A percentile compares a stretch with the other conserved stretches of the same genome.
Evolutionary conservation across 164 flowering plant genomes (phyloP).

Genomic region (Malania oleifera): DNA sequence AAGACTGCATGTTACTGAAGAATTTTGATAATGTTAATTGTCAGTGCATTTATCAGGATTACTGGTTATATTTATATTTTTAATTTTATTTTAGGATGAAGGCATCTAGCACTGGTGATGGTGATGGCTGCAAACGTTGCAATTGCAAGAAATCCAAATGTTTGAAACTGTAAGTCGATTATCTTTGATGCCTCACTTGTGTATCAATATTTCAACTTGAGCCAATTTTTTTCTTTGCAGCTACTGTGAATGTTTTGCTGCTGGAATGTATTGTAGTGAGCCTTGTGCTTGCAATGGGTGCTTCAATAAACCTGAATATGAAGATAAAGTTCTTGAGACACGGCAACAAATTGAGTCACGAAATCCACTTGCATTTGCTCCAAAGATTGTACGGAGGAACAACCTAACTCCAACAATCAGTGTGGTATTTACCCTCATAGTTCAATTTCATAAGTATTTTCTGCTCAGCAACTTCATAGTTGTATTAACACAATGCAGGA

Average conservation of each 20-base stretch:
- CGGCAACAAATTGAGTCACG: constrained; percentile 67
- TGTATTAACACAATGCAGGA: constrained; percentile 30
- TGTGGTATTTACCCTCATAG: constrained; percentile 26
- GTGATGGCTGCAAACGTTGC: constrained; percentile 49
- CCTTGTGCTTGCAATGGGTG: constrained; percentile 77
- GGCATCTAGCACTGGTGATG: constrained; percentile 18
- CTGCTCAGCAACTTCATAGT: neutral
- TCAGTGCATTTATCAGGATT: neutral
- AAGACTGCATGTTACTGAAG: neutral
- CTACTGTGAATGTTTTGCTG: constrained; percentile 89
- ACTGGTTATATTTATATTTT: too few species aligned
- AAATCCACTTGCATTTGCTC: constrained; percentile 83
- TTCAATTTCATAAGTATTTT: neutral
- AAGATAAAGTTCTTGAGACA: constrained; percentile 57
- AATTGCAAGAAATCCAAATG: constrained; percentile 65
- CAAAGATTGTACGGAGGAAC: constrained; percentile 44
- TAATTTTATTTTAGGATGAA: constrained; percentile 25
- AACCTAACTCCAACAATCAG: constrained; percentile 25
- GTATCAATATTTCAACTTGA: neutral
- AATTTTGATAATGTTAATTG: too few species aligned
- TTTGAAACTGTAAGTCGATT: constrained; percentile 66
- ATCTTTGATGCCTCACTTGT: neutral
- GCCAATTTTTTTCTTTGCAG: constrained; percentile 28
- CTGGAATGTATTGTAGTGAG: constrained; percentile 68
- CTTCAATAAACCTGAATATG: constrained; percentile 60